Evolutionary conservation across 2,329 filamentous ascomycete species (phyloP).

Genomic region (Sphaerulina vaccinii): DNA sequence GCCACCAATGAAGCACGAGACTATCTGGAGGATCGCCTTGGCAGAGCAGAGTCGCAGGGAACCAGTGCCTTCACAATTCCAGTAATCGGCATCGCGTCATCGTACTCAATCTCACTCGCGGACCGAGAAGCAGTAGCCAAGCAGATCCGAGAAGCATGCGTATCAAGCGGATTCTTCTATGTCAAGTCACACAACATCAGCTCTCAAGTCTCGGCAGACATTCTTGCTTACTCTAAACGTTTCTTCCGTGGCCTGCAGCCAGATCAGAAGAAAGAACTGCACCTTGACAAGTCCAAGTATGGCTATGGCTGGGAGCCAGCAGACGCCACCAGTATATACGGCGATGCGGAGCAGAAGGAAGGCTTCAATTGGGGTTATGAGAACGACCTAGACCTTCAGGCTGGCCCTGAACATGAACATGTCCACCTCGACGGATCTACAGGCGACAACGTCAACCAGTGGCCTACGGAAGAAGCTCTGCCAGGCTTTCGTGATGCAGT

Average conservation of each 20-base stretch:
- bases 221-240: conserved; percentile 1
- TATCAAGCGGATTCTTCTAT: conserved; percentile 22
- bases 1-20: neutral
- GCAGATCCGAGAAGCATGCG: conserved; percentile 18
- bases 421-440: too few species aligned
- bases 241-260: neutral
- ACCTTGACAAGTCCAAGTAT: conserved; percentile 30
- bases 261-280: conserved; percentile 7
- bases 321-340: conserved; percentile 36
- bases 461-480: too few species aligned
- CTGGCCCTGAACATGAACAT: too few species aligned
- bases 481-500: too few species aligned
- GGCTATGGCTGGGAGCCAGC: conserved; percentile 42
- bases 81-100: conserved; percentile 12
- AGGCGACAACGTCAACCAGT: too few species aligned
- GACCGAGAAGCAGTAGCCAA: conserved; percentile 2
- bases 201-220: neutral
- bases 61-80: neutral
- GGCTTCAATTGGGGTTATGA: too few species aligned
- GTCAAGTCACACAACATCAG: conserved; percentile 11
- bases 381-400: too few species aligned
- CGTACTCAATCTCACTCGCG: neutral
- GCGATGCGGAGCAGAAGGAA: conserved; percentile 24
- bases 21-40: neutral
- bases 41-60: neutral